phyloP scores from a whole-genome alignment of 352 stramenopile genomes.

The Phytophthora pini region DNA sequence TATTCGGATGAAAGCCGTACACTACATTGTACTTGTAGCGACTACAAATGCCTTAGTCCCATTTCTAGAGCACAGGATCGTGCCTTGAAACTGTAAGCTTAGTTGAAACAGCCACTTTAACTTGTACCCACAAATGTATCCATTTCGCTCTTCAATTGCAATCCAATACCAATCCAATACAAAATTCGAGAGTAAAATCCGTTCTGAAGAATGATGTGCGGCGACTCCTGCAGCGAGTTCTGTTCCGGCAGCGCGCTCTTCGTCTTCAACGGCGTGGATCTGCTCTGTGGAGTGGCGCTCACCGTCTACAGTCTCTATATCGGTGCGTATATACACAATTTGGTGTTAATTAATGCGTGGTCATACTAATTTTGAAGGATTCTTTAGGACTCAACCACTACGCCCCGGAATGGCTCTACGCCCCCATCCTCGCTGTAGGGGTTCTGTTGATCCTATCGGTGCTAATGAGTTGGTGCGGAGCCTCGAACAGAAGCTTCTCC shows the following conservation, averaged over 20 bases:
- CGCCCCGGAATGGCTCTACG: conserved; percentile 74
- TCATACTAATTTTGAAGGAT: conserved; percentile 10
- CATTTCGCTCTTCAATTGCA: conserved; percentile 13
- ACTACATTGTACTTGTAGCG: too few relatives aligned
- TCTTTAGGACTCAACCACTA: conserved; percentile 62
- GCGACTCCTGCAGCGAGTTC: conserved; percentile 49
- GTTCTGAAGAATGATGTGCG: conserved; percentile 25
- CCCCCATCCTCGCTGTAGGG: conserved; percentile 60
- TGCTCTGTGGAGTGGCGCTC: conserved; percentile 61
- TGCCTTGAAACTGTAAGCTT: too few relatives aligned
- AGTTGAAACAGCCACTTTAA: conserved; percentile 8
- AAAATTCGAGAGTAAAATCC: conserved; percentile 2
- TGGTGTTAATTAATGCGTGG: not conserved
- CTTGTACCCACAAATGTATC: conserved; percentile 11
- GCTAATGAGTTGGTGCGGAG: conserved; percentile 72
- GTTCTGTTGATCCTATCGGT: conserved; percentile 52
- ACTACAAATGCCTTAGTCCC: too few relatives aligned
- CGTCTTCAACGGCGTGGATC: conserved; percentile 74
- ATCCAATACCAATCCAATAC: not conserved
- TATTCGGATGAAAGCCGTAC: too few relatives aligned
- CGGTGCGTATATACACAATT: conserved; percentile 27
- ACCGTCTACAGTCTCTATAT: conserved; percentile 71
- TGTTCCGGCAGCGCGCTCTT: conserved; percentile 73
- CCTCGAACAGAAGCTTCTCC: conserved; percentile 53
- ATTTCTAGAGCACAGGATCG: too few relatives aligned